Evolutionary conservation across 2,329 filamentous ascomycete species (phyloP).

Genomic region (Scedosporium apiospermum): DNA sequence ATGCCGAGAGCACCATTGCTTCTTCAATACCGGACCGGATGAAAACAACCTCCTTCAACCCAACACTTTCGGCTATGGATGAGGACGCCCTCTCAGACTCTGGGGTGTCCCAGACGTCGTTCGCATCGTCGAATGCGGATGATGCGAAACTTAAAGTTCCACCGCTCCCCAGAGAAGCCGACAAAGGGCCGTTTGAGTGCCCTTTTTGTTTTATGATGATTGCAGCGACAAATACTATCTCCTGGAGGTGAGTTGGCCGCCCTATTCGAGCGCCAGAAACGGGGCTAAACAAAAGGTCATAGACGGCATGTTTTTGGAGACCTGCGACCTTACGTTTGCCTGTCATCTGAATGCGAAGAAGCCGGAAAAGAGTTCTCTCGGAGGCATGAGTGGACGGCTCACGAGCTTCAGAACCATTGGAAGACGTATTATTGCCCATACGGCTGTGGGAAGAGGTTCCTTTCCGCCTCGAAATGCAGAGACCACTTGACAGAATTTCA

Average conservation of each 20-base stretch:
- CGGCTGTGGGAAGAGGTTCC: too few relatives aligned
- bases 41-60: constrained; percentile 5
- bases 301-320: constrained; percentile 27
- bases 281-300: background rate
- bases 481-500: too few relatives aligned
- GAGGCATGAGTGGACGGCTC: constrained; percentile 15
- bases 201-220: constrained; percentile 29
- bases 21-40: constrained; percentile 14
- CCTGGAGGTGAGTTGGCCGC: constrained; percentile 20
- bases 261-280: background rate
- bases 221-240: constrained; percentile 12
- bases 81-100: constrained; percentile 15
- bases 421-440: constrained; percentile 7
- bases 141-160: constrained; percentile 12
- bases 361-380: constrained; percentile 13
- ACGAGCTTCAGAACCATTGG: constrained; percentile 16
- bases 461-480: too few relatives aligned
- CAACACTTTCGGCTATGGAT: constrained; percentile 4
- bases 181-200: constrained; percentile 23
- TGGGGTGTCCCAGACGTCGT: constrained; percentile 19
- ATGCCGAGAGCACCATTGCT: constrained; percentile 12
- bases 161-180: constrained; percentile 13
- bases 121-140: constrained; percentile 15
- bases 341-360: constrained; percentile 16
- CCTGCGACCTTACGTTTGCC: constrained; percentile 27